These are phyloP conservation scores for Pseudoneurospora amorphoporcata DNA, from an alignment of 495 filamentous ascomycete species.

Conservation along the genomic window DNA sequence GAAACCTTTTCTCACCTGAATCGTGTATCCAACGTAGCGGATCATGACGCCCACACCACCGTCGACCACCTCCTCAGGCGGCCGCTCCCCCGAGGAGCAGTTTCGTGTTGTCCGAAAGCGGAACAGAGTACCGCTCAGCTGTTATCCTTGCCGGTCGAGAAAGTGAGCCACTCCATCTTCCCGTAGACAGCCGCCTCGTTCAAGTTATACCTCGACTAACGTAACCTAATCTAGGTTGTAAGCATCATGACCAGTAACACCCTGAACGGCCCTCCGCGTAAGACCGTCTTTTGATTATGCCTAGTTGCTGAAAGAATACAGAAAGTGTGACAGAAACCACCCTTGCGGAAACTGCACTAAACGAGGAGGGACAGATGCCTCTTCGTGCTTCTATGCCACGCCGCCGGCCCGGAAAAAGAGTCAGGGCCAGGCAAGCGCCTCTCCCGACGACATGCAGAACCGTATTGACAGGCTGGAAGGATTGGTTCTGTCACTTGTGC, in stretches of 20 bases:
- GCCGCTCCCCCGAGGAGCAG: conserved; percentile 74
- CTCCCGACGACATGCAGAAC: conserved; percentile 96
- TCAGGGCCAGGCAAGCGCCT: conserved; percentile 49
- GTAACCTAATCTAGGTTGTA: conserved; percentile 22
- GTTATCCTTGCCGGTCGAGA: conserved; percentile 83
- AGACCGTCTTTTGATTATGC: conserved; percentile 1
- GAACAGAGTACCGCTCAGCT: conserved; percentile 90
- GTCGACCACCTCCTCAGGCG: conserved; percentile 68
- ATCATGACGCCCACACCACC: conserved; percentile 83
- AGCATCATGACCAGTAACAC: neutral
- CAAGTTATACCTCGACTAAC: conserved; percentile 13
- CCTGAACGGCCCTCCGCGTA: neutral
- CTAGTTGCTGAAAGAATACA: conserved; percentile 2
- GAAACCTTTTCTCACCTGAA: neutral
- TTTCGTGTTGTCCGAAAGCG: conserved; percentile 87
- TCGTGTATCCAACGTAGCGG: neutral
- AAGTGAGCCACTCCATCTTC: conserved; percentile 55
- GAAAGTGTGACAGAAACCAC: conserved; percentile 84
- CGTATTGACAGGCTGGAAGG: conserved; percentile 95
- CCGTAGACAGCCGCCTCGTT: conserved; percentile 3
- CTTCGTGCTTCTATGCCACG: conserved; percentile 83
- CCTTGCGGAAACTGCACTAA: conserved; percentile 96
- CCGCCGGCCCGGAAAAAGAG: conserved; percentile 67
- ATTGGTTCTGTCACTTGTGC: conserved; percentile 91
- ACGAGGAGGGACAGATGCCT: conserved; percentile 58